A percentile compares a stretch with the other conserved stretches of the same genome.
phyloP scores from a whole-genome alignment of 306 rosid species.

The Lupinus albus region DNA sequence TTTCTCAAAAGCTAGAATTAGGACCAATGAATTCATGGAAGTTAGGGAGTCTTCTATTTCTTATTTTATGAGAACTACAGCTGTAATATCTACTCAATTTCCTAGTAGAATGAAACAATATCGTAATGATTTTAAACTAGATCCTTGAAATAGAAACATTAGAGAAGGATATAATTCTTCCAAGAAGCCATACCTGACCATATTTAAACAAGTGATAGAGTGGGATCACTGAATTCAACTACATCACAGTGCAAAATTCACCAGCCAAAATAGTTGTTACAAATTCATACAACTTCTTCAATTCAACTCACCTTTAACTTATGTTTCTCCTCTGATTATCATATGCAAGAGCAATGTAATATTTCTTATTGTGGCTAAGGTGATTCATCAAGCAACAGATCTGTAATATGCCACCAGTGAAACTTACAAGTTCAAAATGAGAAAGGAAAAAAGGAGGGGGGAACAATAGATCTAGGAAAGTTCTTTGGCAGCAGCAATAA shows the following conservation, averaged over 20 bases:
- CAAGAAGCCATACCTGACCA: slow-evolving; percentile 16
- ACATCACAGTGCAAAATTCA: slow-evolving; percentile 55
- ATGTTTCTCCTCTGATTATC: slow-evolving; percentile 51
- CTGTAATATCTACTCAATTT: no score
- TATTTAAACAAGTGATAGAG: slow-evolving; percentile 8
- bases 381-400: slow-evolving; percentile 48
- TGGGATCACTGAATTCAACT: slow-evolving; percentile 51
- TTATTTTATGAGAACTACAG: no score
- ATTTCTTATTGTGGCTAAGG: slow-evolving; percentile 50
- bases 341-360: slow-evolving; percentile 43
- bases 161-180: slow-evolving; percentile 27
- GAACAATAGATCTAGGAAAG: slow-evolving; percentile 45
- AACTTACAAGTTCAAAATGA: slow-evolving; percentile 41
- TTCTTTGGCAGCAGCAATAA: slow-evolving; percentile 83
- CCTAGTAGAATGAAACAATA: no score
- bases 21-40: slow-evolving; percentile 25
- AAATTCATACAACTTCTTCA: slow-evolving; percentile 49
- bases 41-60: background rate
- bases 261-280: slow-evolving; percentile 58
- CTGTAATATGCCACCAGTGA: slow-evolving; percentile 34
- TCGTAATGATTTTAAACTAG: background rate
- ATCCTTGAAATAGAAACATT: background rate
- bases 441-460: slow-evolving; percentile 13
- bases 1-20: slow-evolving; percentile 22
- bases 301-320: slow-evolving; percentile 50